Evolutionary conservation across 73 alveolate genomes (phyloP), one percentile per base, ranked within the genome.

Genomic region (Stentor coeruleus): DNA sequence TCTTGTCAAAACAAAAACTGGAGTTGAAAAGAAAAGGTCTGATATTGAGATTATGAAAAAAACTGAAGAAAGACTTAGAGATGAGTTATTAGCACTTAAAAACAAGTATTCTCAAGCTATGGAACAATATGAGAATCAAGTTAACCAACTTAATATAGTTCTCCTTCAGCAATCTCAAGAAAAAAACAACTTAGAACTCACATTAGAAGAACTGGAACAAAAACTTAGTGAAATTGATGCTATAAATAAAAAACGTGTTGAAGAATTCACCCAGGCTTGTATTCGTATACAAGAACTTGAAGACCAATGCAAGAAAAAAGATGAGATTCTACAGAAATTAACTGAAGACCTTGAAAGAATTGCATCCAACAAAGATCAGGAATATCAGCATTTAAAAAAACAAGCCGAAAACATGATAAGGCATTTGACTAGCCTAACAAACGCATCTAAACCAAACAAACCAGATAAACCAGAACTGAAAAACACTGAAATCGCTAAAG

Each of bases 11-110:
- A 14, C 59, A 40, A 39, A n/a, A 1, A 39, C 59, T n/a, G 72
- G 28, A 26, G 59, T 39, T n/a, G 58, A 37, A 14, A 75, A 75
- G 39, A 37, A 75, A 2, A 75, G 26, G 38, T 28, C 26, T 37
- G 72, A 75, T 75, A 39, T 39, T 38, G 83, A 75, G 14, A 75
- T 40, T 2, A 39, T 75, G 83, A 75, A 35, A 75, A 75, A 39
- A 75, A 75, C 83, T n/a, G 83, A 75, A 75, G 83, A 75, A 75
- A 31, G 83, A n/a, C 83, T 75, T 14, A 75, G 83, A 75, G 72
- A 39, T n/a, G 83, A 75, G 39, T 37, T 26, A 33, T 26, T 3
- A 20, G 1, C 3, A 40, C 28, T 75, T 20, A 75, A 75, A 75
- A 40, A 75, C 39, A 40, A 75, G 26, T 37, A 37, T 0, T 1